These are phyloP conservation scores for Cercophora newfieldiana DNA, from an alignment of 495 filamentous ascomycete species.

Conservation along the genomic window DNA sequence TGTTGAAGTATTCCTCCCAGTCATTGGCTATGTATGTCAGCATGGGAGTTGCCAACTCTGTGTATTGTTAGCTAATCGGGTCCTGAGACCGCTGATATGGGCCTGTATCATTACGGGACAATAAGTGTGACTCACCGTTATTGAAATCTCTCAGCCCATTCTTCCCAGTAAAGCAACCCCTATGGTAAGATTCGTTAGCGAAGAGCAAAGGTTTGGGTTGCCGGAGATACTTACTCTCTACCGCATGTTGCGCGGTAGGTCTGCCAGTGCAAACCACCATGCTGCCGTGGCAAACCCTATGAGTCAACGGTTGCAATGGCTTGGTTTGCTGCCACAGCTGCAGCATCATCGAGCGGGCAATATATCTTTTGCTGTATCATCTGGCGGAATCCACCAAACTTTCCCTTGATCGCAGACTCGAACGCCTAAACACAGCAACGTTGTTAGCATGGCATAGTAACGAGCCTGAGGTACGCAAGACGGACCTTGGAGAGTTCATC, in stretches of 20 bases:
- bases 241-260: constrained; percentile 61
- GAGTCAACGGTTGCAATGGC: constrained; percentile 10
- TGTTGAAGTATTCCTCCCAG: too few species aligned
- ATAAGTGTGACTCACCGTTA: constrained; percentile 33
- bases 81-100: too few species aligned
- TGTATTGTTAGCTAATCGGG: too few species aligned
- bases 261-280: constrained; percentile 49
- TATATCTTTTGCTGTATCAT: neutral
- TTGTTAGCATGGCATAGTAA: too few species aligned
- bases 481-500: constrained; percentile 45
- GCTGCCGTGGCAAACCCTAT: constrained; percentile 49
- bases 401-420: too few species aligned
- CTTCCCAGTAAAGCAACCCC: constrained; percentile 33
- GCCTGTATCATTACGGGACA: neutral
- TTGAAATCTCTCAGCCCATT: constrained; percentile 47
- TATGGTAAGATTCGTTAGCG: constrained; percentile 5
- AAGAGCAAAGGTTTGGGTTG: constrained; percentile 18
- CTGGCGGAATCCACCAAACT: too few species aligned
- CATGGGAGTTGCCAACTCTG: too few species aligned
- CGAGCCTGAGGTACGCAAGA: constrained; percentile 24
- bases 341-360: neutral
- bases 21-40: too few species aligned
- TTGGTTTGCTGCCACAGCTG: neutral
- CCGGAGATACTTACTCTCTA: constrained; percentile 40
- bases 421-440: too few species aligned